Evolutionary conservation across 192 early-diverging fungal genomes (phyloP).

Genomic region (Radiomyces spectabilis): DNA sequence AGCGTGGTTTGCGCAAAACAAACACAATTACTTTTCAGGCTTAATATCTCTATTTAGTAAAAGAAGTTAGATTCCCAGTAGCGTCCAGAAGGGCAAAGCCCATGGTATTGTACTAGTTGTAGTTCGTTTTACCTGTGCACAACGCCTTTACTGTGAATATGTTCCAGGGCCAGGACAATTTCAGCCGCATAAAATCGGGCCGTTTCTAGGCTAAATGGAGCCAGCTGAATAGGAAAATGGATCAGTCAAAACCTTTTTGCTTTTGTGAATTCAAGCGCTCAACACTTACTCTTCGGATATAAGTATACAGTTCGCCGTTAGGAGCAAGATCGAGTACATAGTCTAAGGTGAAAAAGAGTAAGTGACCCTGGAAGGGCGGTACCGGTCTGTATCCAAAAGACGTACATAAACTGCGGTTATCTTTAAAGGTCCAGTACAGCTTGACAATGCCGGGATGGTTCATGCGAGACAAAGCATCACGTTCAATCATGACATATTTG

Average conservation of each 20-base stretch:
- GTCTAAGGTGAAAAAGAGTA: constrained; percentile 34
- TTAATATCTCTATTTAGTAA: constrained; percentile 70
- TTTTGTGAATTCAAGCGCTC: not conserved
- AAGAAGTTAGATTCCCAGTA: too few relatives aligned
- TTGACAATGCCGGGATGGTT: constrained; percentile 88
- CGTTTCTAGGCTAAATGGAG: constrained; percentile 61
- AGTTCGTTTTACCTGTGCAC: constrained; percentile 58
- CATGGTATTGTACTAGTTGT: too few relatives aligned
- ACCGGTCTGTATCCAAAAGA: not conserved
- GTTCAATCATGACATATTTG: constrained; percentile 94
- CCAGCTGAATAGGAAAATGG: constrained; percentile 42
- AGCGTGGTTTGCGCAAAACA: not conserved
- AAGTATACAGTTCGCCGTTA: constrained; percentile 88
- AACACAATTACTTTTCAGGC: constrained; percentile 73
- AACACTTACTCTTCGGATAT: constrained; percentile 66
- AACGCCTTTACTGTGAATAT: constrained; percentile 79
- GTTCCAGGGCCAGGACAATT: constrained; percentile 78
- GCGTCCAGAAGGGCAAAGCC: too few relatives aligned
- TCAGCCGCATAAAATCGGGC: constrained; percentile 85
- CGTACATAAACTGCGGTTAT: constrained; percentile 73
- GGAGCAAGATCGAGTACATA: constrained; percentile 87
- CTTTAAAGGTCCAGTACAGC: constrained; percentile 95
- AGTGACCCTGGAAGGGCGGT: not conserved
- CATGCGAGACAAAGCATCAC: constrained; percentile 77
- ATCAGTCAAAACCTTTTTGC: not conserved